Evolutionary conservation across 148 eudicot genomes (phyloP), one percentile per base, ranked within the genome.

Genomic region (Gaultheria prostrata): DNA sequence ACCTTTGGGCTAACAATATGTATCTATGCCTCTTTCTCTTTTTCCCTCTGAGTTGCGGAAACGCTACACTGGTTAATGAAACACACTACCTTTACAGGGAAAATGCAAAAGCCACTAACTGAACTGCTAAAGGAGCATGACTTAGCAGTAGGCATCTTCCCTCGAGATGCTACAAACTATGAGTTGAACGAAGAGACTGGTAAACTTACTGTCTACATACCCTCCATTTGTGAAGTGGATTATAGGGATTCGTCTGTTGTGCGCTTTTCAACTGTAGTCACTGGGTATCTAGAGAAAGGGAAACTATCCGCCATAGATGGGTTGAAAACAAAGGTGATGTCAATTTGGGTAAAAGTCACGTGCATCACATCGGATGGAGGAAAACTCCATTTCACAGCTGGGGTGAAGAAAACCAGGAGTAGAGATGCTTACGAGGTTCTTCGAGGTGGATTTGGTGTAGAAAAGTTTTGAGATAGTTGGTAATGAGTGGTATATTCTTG

Each of bases 41-140:
- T 20, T 45, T 28, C 46, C 8, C 28, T 6, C 56, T 20, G 45
- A 28, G 43, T 26, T 12, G 1, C n/a, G 61, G 9, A 17, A 46
- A 81, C 33, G 35, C 46, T 48, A 46, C 8, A 39, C 57, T 39
- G 28, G 17, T 24, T 28, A 54, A 59, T 30, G 20, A 39, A 85
- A 77, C 2, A 1, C 30, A 28, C 48, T 79, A 20, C 12, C 54
- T 53, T 59, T 91, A 82, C 92, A 96, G 97, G 97, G 70, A 93
- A 90, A 86, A 87, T 97, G 98, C 99, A 97, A 80, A 92, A 91
- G 87, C 94, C 99, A 51, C 86, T 94, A 82, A 91, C 92, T 8
- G 98, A 97, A 70, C 90, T 97, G 71, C 90, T 97, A 10, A 91
- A 97, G 89, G 98, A 97, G 54, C 88, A 93, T 71, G 95, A 94